Evolutionary conservation across 345 rosid genomes (phyloP), one percentile per base, ranked within the genome.

Genomic region (Viola odorata): DNA sequence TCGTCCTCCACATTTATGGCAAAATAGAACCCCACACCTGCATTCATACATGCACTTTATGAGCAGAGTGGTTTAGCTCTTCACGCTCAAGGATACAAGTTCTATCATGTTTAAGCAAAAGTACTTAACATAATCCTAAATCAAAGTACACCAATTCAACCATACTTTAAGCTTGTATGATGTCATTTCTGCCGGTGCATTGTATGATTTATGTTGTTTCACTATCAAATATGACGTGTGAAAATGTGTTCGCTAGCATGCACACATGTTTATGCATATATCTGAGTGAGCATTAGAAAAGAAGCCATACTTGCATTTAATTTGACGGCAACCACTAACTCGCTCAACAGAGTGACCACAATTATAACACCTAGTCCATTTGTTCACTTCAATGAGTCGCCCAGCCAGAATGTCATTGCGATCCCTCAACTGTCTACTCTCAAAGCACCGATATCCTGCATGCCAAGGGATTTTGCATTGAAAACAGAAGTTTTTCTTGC

Each of bases 311-410:
- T 56, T 74, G 78, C 78, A 74, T 41, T 51, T 44, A 5, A 74
- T 41, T 14, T 51, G 48, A 6, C 66, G 53, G 52, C 78, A 75
- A 15, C 75, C 75, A 32, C 63, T 9, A 50, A 49, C 40, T 23
- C 62, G 62, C 72, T 75, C 66, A 62, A 75, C 65, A 7, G 68
- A 57, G 62, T 53, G 68, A 40, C 75, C 63, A 12, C 79, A 75
- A 55, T 60, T 52, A 32, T 65, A 65, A 47, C 75, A 75, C 55
- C 66, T 62, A 4, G 62, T 67, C 78, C 78, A 75, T 40, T 10
- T 44, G 39, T 62, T 75, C 51, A 15, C 47, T 54, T 75, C 72
- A 36, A 62, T 51, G 44, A 75, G 72, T 17, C 57, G 58, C 50
- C 72, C 72, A 47, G 55, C 45, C 45, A 60, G 55, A 59, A 67